These are phyloP conservation scores for Penstemon davidsonii DNA, from an alignment of 257 asterid genomes.

Conservation along the genomic window DNA sequence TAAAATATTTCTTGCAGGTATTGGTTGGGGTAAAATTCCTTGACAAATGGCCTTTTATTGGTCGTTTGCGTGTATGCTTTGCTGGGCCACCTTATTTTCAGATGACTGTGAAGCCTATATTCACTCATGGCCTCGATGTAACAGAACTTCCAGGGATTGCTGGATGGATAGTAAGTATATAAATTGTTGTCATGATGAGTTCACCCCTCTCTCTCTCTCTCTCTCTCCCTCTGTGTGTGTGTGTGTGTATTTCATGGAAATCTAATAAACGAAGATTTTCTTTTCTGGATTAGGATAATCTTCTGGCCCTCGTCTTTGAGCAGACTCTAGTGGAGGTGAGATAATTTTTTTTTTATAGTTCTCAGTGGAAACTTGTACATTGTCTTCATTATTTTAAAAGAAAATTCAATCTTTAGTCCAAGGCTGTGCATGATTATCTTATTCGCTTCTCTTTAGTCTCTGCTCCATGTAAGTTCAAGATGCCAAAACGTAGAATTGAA, in stretches of 20 bases:
- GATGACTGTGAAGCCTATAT: constrained; percentile 93
- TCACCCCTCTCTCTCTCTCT: constrained; percentile 8
- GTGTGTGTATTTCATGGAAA: background rate
- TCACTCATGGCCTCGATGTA: constrained; percentile 85
- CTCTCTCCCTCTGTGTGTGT: background rate
- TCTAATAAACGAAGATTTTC: constrained; percentile 7
- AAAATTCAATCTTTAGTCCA: background rate
- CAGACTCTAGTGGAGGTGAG: constrained; percentile 96
- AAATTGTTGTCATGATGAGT: background rate
- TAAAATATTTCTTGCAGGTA: constrained; percentile 53
- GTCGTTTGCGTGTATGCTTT: constrained; percentile 91
- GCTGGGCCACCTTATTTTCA: constrained; percentile 95
- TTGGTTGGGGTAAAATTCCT: constrained; percentile 89
- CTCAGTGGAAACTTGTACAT: background rate
- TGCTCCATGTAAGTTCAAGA: constrained; percentile 12
- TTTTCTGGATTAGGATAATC: constrained; percentile 68
- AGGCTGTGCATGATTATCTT: constrained; percentile 5
- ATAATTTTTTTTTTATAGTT: constrained; percentile 18
- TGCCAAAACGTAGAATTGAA: background rate
- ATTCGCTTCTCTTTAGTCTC: background rate
- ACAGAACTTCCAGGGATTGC: constrained; percentile 98
- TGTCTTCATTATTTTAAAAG: background rate
- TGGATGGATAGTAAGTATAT: constrained; percentile 92
- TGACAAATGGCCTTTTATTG: constrained; percentile 75
- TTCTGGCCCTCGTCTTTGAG: constrained; percentile 82